A percentile compares a stretch with the other conserved stretches of the same genome.
These are phyloP conservation scores for Clarireedia hainanense DNA, from an alignment of 2,329 filamentous ascomycete genomes.

Conservation along the genomic window DNA sequence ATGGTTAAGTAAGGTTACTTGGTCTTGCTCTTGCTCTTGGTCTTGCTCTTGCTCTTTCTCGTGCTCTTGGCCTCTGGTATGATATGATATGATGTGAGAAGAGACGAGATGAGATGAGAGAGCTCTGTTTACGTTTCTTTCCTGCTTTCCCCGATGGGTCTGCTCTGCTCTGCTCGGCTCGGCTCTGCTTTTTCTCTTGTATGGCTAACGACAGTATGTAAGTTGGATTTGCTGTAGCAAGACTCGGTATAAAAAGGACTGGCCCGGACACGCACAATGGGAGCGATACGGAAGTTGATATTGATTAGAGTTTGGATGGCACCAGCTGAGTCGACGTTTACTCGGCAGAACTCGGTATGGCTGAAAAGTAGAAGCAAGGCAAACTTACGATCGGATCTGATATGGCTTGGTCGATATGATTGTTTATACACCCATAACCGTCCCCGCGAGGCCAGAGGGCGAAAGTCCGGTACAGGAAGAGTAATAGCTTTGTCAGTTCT, in stretches of 20 bases:
- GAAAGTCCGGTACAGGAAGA: too few relatives aligned
- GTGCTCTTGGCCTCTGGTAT: not conserved
- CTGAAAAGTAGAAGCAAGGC: too few relatives aligned
- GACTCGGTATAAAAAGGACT: not conserved
- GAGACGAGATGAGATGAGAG: not conserved
- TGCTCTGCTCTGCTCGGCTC: not conserved
- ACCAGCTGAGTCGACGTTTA: not conserved
- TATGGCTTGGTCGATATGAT: not conserved
- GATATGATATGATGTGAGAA: not conserved
- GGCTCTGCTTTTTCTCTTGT: not conserved
- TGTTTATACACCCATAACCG: not conserved
- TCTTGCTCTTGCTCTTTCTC: not conserved
- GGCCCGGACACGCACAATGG: not conserved
- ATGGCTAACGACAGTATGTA: conserved; percentile 5
- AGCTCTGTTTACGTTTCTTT: not conserved
- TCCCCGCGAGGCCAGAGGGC: not conserved
- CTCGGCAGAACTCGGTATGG: not conserved
- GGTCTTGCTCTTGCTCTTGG: not conserved
- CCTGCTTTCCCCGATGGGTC: not conserved
- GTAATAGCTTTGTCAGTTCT: too few relatives aligned
- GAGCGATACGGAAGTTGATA: not conserved
- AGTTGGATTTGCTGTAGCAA: conserved; percentile 3
- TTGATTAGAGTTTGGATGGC: not conserved
- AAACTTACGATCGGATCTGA: not conserved
- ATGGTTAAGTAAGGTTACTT: not conserved